Base-by-base conservation (phyloP, 2,329 filamentous ascomycete species). In the Hypoxylon sp. region DNA sequence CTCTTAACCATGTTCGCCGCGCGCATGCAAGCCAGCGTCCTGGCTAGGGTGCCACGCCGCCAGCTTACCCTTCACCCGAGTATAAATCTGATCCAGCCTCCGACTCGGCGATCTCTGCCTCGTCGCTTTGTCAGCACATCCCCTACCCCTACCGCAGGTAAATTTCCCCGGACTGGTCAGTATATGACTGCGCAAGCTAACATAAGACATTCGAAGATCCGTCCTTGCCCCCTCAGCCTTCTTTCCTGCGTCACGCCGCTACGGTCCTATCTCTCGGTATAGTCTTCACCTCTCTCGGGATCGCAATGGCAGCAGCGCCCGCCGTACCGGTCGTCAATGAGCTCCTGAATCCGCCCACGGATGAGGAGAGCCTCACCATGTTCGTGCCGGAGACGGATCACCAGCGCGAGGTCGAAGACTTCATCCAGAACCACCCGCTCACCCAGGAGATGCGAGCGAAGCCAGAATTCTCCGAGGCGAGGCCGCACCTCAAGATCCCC, bases 401-500 rank as follows among this genome's bases (percentile, higher is more conserved):
- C 59, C 78, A 83, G 27, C 80, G 74, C 68, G 84, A 87, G 67
- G 87, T 96, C 73, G 91, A 97, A 70, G 83, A 88, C 7, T 86
- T 87, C 74, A 93, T 98, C 78, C 87, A 89, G 74, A 86, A 83
- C 47, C 93, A 96, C 80, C 90, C 93, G 0, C 77, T 97, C n/a
- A 85, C 91, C 3, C 77, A 83, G n/a, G 82, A 86, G 43, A 83
- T 98, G 52, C 90, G 94, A 48, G 79, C 80, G 16, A 85, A 91
- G 72, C 82, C 88, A 0, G 86, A 87, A 25, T 91, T 90, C 78
- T 85, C 82, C 32, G 94, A 97, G 78, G 90, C 91, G 32, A 87
- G 96, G 41, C 95, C 95, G 9, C 93, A 97, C 76, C 82, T 97
- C 76, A 96, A 94, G 79, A 91, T 97, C 75, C 94, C 95, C 0